Conservation (phyloP, 176 grass and related monocot genomes). For the Aegilops speltoides region DNA sequence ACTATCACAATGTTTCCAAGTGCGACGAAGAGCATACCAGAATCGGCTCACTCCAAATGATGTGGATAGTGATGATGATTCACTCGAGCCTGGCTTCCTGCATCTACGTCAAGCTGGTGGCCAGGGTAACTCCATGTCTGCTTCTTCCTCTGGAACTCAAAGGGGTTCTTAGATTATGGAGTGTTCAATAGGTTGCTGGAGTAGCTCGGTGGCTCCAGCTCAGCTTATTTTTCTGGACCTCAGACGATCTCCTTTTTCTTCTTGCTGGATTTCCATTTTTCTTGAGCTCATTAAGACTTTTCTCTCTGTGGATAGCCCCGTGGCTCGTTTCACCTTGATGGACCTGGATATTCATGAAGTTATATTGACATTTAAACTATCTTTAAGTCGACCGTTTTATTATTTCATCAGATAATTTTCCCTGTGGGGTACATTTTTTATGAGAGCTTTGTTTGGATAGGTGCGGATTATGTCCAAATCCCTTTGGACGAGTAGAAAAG, state of each 20-base stretch:
- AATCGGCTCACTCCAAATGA: constrained; percentile 27
- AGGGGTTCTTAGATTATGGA: constrained; percentile 8
- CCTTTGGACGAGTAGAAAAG: no score
- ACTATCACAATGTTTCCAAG: constrained; percentile 58
- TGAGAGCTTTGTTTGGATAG: background rate
- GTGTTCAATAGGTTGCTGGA: background rate
- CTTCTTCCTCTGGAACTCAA: background rate
- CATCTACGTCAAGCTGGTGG: constrained; percentile 14
- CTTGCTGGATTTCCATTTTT: no score
- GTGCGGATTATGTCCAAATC: no score
- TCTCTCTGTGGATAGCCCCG: background rate
- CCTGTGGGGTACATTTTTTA: no score
- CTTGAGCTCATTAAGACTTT: background rate
- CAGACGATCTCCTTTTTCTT: no score
- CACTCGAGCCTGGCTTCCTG: constrained; percentile 28
- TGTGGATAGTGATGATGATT: constrained; percentile 49
- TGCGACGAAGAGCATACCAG: constrained; percentile 35
- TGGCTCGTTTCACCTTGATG: background rate
- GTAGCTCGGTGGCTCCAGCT: background rate
- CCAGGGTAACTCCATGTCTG: constrained; percentile 1
- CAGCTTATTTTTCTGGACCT: background rate
- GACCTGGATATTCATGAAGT: background rate
- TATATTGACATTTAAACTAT: constrained; percentile 20
- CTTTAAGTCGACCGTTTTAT: background rate
- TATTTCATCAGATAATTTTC: background rate